A percentile compares a stretch with the other conserved stretches of the same genome.
Evolutionary conservation across 2,329 filamentous ascomycete genomes (phyloP).

Genomic region (Achaetomium macrosporum): DNA sequence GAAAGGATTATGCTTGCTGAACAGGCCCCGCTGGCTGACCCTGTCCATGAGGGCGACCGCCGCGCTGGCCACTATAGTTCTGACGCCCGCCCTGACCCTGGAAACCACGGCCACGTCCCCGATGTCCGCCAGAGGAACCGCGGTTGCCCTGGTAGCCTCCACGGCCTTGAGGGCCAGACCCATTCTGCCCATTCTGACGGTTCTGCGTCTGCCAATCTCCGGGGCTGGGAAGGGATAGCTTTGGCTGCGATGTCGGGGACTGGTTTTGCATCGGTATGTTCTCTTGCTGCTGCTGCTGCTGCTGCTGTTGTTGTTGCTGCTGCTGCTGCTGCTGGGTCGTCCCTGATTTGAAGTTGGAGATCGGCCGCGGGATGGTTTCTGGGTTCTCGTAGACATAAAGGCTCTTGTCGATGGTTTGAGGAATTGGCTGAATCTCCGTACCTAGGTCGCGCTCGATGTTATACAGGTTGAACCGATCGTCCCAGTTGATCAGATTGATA

Average conservation of each 20-base stretch:
- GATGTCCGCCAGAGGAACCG: conserved; percentile 30
- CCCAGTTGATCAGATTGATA: conserved; percentile 99
- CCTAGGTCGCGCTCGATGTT: conserved; percentile 96
- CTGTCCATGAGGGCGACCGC: conserved; percentile 24
- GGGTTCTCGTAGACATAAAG: conserved; percentile 97
- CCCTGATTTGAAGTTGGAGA: conserved; percentile 42
- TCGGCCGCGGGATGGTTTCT: conserved; percentile 84
- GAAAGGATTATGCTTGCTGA: conserved; percentile 20
- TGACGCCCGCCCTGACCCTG: conserved; percentile 28
- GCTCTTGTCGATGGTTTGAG: conserved; percentile 89
- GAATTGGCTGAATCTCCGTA: conserved; percentile 97
- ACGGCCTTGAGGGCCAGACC: conserved; percentile 24
- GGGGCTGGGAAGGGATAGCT: conserved; percentile 20
- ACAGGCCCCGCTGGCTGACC: conserved; percentile 19
- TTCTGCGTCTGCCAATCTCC: conserved; percentile 40
- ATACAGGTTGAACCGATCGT: conserved; percentile 97
- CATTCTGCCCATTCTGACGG: conserved; percentile 32
- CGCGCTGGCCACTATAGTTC: conserved; percentile 29
- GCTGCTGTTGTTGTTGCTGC: conserved; percentile 13
- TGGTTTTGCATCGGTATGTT: conserved; percentile 12
- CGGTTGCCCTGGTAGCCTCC: conserved; percentile 37
- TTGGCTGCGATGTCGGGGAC: conserved; percentile 10
- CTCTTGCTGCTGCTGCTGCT: conserved; percentile 13
- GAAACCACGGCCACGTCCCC: conserved; percentile 29
- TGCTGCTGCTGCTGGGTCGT: conserved; percentile 14